Conservation (phyloP, 2,329 filamentous ascomycete species). For the Arthrobotrys megalospora region DNA sequence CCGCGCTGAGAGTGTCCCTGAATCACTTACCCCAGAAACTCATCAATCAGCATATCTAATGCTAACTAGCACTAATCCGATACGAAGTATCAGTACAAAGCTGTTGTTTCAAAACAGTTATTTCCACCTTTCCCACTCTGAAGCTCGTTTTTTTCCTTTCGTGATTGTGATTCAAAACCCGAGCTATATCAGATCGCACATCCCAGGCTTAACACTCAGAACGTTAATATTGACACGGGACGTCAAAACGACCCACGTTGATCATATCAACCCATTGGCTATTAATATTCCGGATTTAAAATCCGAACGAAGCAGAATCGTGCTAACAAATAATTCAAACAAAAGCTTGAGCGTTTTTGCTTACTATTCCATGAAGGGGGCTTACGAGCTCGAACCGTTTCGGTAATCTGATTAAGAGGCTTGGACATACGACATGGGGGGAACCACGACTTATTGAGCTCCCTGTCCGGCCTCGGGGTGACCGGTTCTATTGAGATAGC, state of each 20-base stretch:
- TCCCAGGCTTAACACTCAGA: too few relatives aligned
- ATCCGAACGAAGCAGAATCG: conserved; percentile 10
- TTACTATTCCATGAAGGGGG: background rate
- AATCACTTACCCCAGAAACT: background rate
- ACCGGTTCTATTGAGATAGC: background rate
- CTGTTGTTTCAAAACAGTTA: too few relatives aligned
- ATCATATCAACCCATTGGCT: background rate
- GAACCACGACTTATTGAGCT: conserved; percentile 11
- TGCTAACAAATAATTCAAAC: background rate
- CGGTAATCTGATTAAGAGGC: conserved; percentile 27
- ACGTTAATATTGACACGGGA: background rate
- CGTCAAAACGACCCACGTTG: background rate
- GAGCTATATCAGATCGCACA: too few relatives aligned
- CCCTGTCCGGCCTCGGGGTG: conserved; percentile 9
- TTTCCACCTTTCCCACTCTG: too few relatives aligned
- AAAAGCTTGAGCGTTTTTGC: background rate
- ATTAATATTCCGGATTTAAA: conserved; percentile 20
- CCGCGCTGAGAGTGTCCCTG: conserved; percentile 5
- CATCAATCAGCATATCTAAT: too few relatives aligned
- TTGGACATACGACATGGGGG: conserved; percentile 6
- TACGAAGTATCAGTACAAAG: too few relatives aligned
- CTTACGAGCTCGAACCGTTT: conserved; percentile 11
- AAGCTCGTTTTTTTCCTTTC: too few relatives aligned
- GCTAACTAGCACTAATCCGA: too few relatives aligned
- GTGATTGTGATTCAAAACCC: too few relatives aligned